Percentiles rank a stretch among this genome's conserved stretches.
phyloP scores from a whole-genome alignment of 2,329 filamentous ascomycete genomes.

The Pseudocercospora vitis region DNA sequence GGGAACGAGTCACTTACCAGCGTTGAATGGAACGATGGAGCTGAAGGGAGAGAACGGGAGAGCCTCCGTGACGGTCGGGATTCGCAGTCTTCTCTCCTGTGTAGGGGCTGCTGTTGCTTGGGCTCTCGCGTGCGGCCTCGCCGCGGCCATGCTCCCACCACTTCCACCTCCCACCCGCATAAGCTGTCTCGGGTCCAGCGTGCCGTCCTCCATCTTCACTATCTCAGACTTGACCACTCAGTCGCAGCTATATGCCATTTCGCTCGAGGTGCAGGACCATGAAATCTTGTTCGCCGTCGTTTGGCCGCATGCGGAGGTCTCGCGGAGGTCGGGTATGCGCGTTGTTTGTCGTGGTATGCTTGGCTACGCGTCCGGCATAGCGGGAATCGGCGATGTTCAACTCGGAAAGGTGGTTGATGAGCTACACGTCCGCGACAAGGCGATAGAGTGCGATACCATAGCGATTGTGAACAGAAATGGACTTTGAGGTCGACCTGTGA shows the following conservation, averaged over 20 bases:
- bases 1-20: slow-evolving; percentile 66
- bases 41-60: slow-evolving; percentile 81
- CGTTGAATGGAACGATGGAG: slow-evolving; percentile 74
- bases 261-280: not conserved
- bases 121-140: slow-evolving; percentile 21
- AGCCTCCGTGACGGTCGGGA: slow-evolving; percentile 66
- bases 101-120: slow-evolving; percentile 12
- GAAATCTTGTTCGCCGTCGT: slow-evolving; percentile 1
- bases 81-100: slow-evolving; percentile 21
- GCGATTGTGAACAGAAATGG: not conserved
- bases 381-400: not conserved
- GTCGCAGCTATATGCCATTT: slow-evolving; percentile 8
- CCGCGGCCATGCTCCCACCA: slow-evolving; percentile 2
- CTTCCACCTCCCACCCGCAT: slow-evolving; percentile 6
- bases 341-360: not conserved
- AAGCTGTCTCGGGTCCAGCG: slow-evolving; percentile 21
- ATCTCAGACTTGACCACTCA: not conserved
- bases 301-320: slow-evolving; percentile 16
- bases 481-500: no score
- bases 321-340: slow-evolving; percentile 12
- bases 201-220: slow-evolving; percentile 13
- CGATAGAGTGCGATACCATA: not conserved
- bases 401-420: no score
- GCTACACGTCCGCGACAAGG: not conserved
- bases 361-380: not conserved